phyloP scores from a whole-genome alignment of 2,329 filamentous ascomycete genomes.

The Scedosporium dehoogii region DNA sequence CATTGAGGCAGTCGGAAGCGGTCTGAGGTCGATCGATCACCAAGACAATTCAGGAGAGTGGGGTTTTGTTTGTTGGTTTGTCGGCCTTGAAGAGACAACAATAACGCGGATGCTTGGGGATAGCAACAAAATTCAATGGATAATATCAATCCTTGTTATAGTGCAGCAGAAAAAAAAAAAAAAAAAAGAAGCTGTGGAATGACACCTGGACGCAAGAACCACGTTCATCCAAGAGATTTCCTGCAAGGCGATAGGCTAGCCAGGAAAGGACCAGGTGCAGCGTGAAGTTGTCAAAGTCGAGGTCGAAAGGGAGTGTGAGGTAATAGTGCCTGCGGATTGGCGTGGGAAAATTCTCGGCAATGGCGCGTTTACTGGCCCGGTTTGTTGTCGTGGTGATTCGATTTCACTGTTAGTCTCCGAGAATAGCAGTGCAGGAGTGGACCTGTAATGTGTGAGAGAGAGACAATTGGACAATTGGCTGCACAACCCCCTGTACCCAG shows the following conservation, averaged over 20 bases:
- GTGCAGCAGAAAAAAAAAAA: slow-evolving; percentile 1
- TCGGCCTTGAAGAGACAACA: slow-evolving; percentile 1
- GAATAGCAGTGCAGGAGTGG: background rate
- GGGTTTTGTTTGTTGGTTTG: background rate
- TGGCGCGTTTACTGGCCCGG: slow-evolving; percentile 3
- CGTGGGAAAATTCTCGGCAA: slow-evolving; percentile 6
- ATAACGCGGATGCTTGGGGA: slow-evolving; percentile 4
- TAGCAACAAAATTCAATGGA: background rate
- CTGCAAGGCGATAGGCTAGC: slow-evolving; percentile 1
- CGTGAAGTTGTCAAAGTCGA: background rate
- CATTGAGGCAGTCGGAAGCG: slow-evolving; percentile 25
- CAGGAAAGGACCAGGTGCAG: background rate
- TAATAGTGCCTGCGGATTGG: background rate
- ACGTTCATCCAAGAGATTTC: background rate
- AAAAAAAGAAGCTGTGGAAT: slow-evolving; percentile 12
- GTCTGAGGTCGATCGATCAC: background rate
- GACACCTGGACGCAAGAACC: background rate
- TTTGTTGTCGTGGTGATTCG: slow-evolving; percentile 8
- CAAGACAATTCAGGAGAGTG: background rate
- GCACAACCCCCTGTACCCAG: background rate
- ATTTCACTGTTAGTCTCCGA: background rate
- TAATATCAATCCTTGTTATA: slow-evolving; percentile 3
- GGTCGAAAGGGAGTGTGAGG: background rate
- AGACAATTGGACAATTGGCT: background rate
- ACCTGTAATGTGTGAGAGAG: background rate